These are phyloP conservation scores for Aspergillus diversus DNA, from an alignment of 495 filamentous ascomycete genomes.

Conservation along the genomic window DNA sequence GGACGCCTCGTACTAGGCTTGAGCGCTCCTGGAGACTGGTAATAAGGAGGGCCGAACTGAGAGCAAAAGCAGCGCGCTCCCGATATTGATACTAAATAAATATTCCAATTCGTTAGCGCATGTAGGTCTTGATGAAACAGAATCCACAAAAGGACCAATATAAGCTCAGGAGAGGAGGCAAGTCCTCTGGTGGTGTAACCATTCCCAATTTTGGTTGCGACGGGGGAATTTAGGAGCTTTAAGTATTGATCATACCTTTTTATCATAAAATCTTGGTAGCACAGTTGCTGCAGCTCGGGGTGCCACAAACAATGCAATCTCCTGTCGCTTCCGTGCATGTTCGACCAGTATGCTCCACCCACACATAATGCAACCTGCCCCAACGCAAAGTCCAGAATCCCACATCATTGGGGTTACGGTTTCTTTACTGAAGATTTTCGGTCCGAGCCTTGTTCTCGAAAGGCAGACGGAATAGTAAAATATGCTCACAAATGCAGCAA, in stretches of 20 bases:
- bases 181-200: constrained; percentile 28
- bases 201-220: constrained; percentile 22
- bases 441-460: constrained; percentile 77
- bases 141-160: constrained; percentile 12
- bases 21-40: constrained; percentile 69
- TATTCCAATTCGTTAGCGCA: constrained; percentile 33
- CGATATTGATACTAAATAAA: constrained; percentile 67
- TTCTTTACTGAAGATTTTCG: constrained; percentile 61
- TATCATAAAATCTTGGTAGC: constrained; percentile 73
- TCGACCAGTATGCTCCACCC: constrained; percentile 87
- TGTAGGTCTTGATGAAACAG: neutral
- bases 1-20: constrained; percentile 69
- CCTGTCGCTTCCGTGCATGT: constrained; percentile 67
- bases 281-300: constrained; percentile 79
- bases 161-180: constrained; percentile 18
- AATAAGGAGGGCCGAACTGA: constrained; percentile 75
- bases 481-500: constrained; percentile 77
- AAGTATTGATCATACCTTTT: constrained; percentile 50
- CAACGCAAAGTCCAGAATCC: constrained; percentile 75
- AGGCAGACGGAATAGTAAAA: constrained; percentile 93
- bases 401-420: constrained; percentile 59
- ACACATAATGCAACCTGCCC: constrained; percentile 74
- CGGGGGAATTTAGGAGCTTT: constrained; percentile 2
- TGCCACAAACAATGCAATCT: constrained; percentile 83
- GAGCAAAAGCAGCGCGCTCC: constrained; percentile 73